These are phyloP conservation scores for Sarcodon aspratus DNA, from an alignment of 768 basidiomycete genomes.

Conservation along the genomic window DNA sequence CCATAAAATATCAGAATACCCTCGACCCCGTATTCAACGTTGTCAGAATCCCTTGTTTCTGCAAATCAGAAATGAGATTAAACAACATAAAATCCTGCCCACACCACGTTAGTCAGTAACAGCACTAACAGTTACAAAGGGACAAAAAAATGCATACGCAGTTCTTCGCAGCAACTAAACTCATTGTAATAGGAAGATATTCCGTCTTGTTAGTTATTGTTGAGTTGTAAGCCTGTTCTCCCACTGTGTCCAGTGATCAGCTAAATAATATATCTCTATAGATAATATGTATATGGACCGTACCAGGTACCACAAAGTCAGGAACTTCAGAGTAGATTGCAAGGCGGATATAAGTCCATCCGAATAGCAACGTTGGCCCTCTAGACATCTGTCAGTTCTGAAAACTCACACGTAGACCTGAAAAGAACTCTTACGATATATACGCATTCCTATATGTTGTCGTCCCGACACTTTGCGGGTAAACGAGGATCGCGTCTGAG, in stretches of 20 bases:
- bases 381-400: not conserved
- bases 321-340: too few relatives aligned
- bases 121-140: too few relatives aligned
- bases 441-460: conserved; percentile 15
- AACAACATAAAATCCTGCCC: too few relatives aligned
- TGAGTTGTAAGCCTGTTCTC: conserved; percentile 17
- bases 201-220: conserved; percentile 16
- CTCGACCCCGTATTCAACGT: too few relatives aligned
- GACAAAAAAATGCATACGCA: conserved; percentile 12
- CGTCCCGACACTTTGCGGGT: conserved; percentile 16
- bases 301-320: conserved; percentile 20
- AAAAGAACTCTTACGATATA: conserved; percentile 7
- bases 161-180: conserved; percentile 14
- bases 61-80: too few relatives aligned
- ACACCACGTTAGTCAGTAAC: too few relatives aligned
- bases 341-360: conserved; percentile 12
- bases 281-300: not conserved
- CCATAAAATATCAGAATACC: too few relatives aligned
- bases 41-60: too few relatives aligned
- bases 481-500: conserved; percentile 15
- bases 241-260: conserved; percentile 7
- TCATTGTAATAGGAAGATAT: conserved; percentile 17
- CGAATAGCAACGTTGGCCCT: not conserved
- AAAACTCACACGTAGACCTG: not conserved
- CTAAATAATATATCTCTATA: not conserved